These are phyloP conservation scores for Arthrobotrys sphaeroides DNA, from an alignment of 2,329 filamentous ascomycete species.

Conservation along the genomic window DNA sequence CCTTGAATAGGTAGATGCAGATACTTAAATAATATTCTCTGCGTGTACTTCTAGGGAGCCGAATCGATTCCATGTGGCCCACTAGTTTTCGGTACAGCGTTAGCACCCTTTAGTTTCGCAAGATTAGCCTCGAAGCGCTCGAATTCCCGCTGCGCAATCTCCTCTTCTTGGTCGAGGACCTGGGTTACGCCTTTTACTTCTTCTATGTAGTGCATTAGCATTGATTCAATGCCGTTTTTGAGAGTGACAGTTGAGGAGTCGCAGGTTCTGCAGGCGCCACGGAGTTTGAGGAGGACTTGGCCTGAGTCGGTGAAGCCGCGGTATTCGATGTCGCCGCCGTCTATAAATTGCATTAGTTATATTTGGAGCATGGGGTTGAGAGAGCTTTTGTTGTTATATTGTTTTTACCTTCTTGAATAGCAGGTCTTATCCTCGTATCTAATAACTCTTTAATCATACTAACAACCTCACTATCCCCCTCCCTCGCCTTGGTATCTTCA, in stretches of 20 bases:
- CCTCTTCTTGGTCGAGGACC: constrained; percentile 89
- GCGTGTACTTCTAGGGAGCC: constrained; percentile 22
- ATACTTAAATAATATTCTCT: too few species aligned
- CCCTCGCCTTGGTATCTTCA: constrained; percentile 64
- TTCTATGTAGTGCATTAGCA: constrained; percentile 97
- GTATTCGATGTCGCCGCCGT: constrained; percentile 97
- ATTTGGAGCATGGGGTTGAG: too few species aligned
- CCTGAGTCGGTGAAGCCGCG: constrained; percentile 79
- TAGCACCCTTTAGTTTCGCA: constrained; percentile 65
- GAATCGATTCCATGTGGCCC: constrained; percentile 46
- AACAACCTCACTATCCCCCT: constrained; percentile 85
- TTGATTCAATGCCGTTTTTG: constrained; percentile 97
- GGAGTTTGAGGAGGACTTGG: constrained; percentile 82
- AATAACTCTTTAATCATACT: constrained; percentile 98
- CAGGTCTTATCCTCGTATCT: constrained; percentile 91
- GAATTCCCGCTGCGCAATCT: constrained; percentile 86
- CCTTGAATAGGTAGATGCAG: too few species aligned
- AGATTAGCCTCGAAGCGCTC: constrained; percentile 92
- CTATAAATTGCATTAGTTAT: constrained; percentile 60
- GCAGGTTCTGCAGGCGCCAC: constrained; percentile 93
- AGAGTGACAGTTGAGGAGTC: constrained; percentile 96
- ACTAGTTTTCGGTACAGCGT: constrained; percentile 35
- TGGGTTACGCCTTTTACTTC: constrained; percentile 94
- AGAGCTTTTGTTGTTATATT: neutral
- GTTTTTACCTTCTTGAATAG: constrained; percentile 77